These are phyloP conservation scores for Forsythia viridissima DNA, from an alignment of 257 asterid species.

Conservation along the genomic window DNA sequence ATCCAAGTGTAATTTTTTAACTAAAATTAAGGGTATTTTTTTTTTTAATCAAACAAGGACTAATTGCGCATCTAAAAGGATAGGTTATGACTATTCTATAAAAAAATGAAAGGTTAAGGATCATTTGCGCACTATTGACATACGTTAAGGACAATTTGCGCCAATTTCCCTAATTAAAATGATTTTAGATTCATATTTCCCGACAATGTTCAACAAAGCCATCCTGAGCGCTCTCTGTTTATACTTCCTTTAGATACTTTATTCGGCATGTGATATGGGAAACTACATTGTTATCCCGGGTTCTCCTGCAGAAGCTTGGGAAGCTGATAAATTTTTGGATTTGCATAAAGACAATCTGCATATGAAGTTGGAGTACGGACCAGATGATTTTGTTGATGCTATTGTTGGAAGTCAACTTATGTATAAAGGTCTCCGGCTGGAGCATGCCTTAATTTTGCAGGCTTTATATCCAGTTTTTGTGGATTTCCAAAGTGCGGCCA, in stretches of 20 bases:
- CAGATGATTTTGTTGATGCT: conserved; percentile 57
- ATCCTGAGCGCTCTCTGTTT: conserved; percentile 13
- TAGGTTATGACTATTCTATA: too few species aligned
- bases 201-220: background rate
- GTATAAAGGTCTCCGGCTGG: conserved; percentile 84
- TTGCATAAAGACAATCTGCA: conserved; percentile 31
- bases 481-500: conserved; percentile 32
- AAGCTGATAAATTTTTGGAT: conserved; percentile 44
- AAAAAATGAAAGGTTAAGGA: too few species aligned
- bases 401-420: conserved; percentile 75
- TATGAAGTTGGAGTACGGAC: conserved; percentile 37
- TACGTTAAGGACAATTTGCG: too few species aligned
- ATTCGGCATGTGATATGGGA: conserved; percentile 79
- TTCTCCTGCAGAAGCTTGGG: conserved; percentile 74
- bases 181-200: background rate
- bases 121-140: too few species aligned
- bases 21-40: too few species aligned
- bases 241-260: conserved; percentile 59
- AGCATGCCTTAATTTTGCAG: conserved; percentile 80
- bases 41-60: too few species aligned
- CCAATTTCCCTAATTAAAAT: background rate
- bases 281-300: conserved; percentile 92
- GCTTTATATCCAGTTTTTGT: conserved; percentile 62
- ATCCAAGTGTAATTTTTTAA: too few species aligned
- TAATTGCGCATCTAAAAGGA: too few species aligned